Conservation (phyloP, 2,329 filamentous ascomycete species). For the Fusarium oxysporum region DNA sequence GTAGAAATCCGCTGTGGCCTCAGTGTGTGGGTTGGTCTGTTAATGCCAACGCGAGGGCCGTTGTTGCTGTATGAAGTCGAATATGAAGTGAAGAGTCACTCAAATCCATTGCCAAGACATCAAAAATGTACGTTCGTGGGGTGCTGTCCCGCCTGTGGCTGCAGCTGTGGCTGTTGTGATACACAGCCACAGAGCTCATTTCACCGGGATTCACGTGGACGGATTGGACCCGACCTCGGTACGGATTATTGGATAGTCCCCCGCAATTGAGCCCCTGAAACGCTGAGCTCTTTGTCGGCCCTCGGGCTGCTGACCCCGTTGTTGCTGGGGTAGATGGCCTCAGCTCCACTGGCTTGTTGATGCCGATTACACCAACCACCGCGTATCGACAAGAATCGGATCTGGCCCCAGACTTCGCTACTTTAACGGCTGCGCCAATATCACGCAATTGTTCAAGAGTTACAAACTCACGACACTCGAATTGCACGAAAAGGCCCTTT, state of each 20-base stretch:
- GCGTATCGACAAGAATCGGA: slow-evolving; percentile 42
- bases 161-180: background rate
- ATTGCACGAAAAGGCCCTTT: slow-evolving; percentile 25
- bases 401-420: slow-evolving; percentile 30
- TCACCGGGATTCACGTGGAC: slow-evolving; percentile 37
- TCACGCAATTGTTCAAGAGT: slow-evolving; percentile 18
- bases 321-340: slow-evolving; percentile 46
- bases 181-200: slow-evolving; percentile 22
- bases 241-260: slow-evolving; percentile 46
- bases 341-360: slow-evolving; percentile 48
- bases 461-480: background rate
- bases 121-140: slow-evolving; percentile 43
- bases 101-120: slow-evolving; percentile 42
- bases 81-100: slow-evolving; percentile 45
- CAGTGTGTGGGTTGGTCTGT: background rate
- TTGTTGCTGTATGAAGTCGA: slow-evolving; percentile 37
- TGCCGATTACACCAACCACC: slow-evolving; percentile 48
- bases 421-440: slow-evolving; percentile 19
- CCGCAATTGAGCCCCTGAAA: slow-evolving; percentile 43
- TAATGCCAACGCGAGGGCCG: slow-evolving; percentile 5
- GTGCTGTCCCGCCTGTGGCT: slow-evolving; percentile 45
- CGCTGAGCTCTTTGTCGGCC: slow-evolving; percentile 39
- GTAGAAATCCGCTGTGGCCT: background rate
- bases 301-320: slow-evolving; percentile 42
- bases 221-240: slow-evolving; percentile 36